Evolutionary conservation across 148 eudicot species (phyloP).

Genomic region (Euryodendron excelsum): DNA sequence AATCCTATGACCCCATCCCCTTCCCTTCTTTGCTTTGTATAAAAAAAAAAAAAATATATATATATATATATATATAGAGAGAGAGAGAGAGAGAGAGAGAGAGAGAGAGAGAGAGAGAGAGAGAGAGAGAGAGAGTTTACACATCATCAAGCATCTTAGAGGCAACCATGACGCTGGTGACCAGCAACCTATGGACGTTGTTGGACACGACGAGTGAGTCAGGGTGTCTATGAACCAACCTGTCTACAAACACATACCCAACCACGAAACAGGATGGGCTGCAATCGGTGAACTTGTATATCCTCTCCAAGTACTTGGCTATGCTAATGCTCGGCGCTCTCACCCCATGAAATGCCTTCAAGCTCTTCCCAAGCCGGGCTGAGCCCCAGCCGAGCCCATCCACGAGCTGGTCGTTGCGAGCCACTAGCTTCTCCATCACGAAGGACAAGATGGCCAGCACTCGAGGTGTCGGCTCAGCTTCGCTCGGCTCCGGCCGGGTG

Average conservation of each 20-base stretch:
- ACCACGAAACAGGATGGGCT: conserved; percentile 95
- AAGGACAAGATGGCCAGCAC: conserved; percentile 58
- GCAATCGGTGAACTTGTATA: conserved; percentile 79
- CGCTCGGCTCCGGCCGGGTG: conserved; percentile 24
- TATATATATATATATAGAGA: not conserved
- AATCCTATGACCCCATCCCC: no score
- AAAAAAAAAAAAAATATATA: not conserved
- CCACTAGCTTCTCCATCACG: conserved; percentile 64
- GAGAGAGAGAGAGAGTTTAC: conserved; percentile 38
- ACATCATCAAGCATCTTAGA: conserved; percentile 88
- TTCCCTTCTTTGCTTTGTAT: no score
- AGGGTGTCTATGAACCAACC: conserved; percentile 72
- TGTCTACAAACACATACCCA: conserved; percentile 77
- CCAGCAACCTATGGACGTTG: conserved; percentile 82
- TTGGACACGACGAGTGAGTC: conserved; percentile 64
- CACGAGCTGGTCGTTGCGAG: conserved; percentile 55
- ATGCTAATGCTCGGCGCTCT: conserved; percentile 76
- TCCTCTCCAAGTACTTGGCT: conserved; percentile 78
- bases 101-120: not conserved
- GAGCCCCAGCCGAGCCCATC: conserved; percentile 2
- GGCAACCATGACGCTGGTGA: conserved; percentile 82
- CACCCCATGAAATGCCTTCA: conserved; percentile 75
- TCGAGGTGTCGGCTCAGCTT: conserved; percentile 43
- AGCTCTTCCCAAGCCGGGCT: conserved; percentile 34
- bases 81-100: not conserved